Conservation (phyloP, 495 filamentous ascomycete species). For the Daldinia caldariorum region DNA sequence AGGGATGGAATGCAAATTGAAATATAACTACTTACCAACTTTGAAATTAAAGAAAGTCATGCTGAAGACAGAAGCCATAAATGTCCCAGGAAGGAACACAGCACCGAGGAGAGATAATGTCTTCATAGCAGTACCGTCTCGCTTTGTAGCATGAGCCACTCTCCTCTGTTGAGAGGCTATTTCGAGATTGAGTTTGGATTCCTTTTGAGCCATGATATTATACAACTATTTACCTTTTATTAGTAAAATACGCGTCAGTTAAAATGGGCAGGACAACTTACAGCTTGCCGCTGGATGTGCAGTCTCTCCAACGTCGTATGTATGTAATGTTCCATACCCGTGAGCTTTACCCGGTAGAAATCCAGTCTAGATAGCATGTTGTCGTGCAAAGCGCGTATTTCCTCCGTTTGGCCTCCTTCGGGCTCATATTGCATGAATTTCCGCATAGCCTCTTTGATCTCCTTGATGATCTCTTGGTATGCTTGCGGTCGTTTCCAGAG, state of each 20-base stretch:
- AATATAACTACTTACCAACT: constrained; percentile 38
- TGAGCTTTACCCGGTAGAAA: constrained; percentile 65
- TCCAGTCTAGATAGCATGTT: constrained; percentile 60
- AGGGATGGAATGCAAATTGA: background rate
- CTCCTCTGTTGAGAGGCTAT: constrained; percentile 67
- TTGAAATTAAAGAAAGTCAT: constrained; percentile 68
- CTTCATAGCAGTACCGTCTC: constrained; percentile 66
- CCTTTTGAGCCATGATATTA: constrained; percentile 68
- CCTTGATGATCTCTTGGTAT: constrained; percentile 61
- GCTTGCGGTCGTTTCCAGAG: constrained; percentile 68
- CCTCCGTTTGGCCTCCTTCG: constrained; percentile 28
- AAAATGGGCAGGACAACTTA: constrained; percentile 46
- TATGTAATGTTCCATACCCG: constrained; percentile 66
- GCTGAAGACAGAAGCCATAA: constrained; percentile 63
- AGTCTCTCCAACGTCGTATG: constrained; percentile 63
- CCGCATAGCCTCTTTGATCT: constrained; percentile 55
- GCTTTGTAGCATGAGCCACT: constrained; percentile 64
- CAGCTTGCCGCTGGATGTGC: constrained; percentile 63
- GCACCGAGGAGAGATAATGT: constrained; percentile 65
- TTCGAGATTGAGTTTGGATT: constrained; percentile 64
- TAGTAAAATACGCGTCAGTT: background rate
- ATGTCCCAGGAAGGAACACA: constrained; percentile 65
- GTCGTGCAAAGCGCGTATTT: constrained; percentile 53
- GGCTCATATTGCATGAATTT: constrained; percentile 50
- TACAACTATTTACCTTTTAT: constrained; percentile 52